Conservation (phyloP, 2,329 filamentous ascomycete species). For the Metarhizium sp. region DNA sequence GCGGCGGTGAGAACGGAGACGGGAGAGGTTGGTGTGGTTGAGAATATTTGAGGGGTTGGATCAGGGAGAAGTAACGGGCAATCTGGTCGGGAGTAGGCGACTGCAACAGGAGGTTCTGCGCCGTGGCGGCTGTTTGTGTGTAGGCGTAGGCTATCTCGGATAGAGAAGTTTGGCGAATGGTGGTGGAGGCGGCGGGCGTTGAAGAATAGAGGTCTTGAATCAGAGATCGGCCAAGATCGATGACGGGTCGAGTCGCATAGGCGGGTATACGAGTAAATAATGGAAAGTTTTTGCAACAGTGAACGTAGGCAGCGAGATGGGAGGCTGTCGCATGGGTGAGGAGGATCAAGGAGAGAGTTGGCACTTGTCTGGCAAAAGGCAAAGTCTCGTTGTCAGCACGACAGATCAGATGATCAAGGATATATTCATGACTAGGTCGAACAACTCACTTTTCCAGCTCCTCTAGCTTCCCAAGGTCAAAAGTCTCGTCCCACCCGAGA, state of each 20-base stretch:
- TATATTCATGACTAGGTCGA: neutral
- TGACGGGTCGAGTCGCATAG: slow-evolving; percentile 89
- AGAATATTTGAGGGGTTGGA: slow-evolving; percentile 91
- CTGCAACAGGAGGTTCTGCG: slow-evolving; percentile 49
- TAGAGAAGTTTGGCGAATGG: slow-evolving; percentile 66
- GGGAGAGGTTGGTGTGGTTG: slow-evolving; percentile 87
- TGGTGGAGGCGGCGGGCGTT: slow-evolving; percentile 76
- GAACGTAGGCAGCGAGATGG: slow-evolving; percentile 86
- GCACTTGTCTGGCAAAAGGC: slow-evolving; percentile 57
- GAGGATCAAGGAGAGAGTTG: slow-evolving; percentile 85
- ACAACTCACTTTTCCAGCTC: slow-evolving; percentile 75
- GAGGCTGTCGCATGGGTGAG: slow-evolving; percentile 88
- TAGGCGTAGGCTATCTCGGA: slow-evolving; percentile 50
- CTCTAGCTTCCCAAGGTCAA: slow-evolving; percentile 71
- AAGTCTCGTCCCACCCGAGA: slow-evolving; percentile 90
- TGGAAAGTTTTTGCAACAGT: slow-evolving; percentile 95
- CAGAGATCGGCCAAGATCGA: slow-evolving; percentile 83
- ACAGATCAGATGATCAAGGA: neutral
- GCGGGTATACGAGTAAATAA: slow-evolving; percentile 86
- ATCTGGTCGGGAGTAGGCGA: slow-evolving; percentile 83
- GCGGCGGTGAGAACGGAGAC: slow-evolving; percentile 77
- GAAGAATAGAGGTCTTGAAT: slow-evolving; percentile 89
- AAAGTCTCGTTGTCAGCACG: slow-evolving; percentile 10
- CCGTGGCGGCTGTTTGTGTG: slow-evolving; percentile 37
- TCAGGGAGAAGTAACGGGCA: slow-evolving; percentile 78